phyloP scores from a whole-genome alignment of 2,329 filamentous ascomycete species.

The Arthrobotrys musiformis region DNA sequence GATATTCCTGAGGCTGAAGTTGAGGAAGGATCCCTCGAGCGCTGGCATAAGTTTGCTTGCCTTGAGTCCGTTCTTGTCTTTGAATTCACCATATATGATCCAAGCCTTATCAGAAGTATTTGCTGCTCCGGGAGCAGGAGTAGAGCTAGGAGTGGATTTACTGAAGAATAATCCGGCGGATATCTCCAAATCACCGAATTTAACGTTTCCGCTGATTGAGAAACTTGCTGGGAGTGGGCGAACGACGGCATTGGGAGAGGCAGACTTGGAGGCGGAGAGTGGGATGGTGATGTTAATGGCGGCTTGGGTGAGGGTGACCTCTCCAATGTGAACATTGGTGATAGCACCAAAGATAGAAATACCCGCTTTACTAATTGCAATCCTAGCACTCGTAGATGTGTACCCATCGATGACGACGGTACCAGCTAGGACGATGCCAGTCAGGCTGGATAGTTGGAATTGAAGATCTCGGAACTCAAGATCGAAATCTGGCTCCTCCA shows the following conservation, averaged over 20 bases:
- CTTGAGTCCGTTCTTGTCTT: neutral
- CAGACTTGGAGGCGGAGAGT: neutral
- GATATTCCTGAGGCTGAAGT: constrained; percentile 14
- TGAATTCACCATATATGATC: constrained; percentile 13
- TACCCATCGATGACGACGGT: constrained; percentile 3
- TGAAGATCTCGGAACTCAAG: neutral
- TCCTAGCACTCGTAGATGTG: constrained; percentile 1
- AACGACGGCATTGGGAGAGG: neutral
- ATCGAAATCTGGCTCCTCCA: constrained; percentile 14
- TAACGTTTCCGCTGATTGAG: constrained; percentile 11
- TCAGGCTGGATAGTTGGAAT: constrained; percentile 7
- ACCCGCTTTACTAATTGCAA: constrained; percentile 1
- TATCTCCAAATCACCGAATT: constrained; percentile 8
- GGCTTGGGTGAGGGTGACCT: neutral
- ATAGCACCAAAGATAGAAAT: constrained; percentile 12
- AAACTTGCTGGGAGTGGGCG: constrained; percentile 18
- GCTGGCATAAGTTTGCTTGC: constrained; percentile 4
- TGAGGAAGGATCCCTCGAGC: constrained; percentile 11
- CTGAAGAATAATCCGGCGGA: constrained; percentile 19
- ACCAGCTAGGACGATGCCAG: constrained; percentile 1
- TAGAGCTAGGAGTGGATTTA: neutral
- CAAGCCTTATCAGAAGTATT: neutral
- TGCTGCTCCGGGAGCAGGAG: neutral
- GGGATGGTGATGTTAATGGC: constrained; percentile 20
- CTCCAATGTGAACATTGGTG: neutral